A percentile compares a stretch with the other conserved stretches of the same genome.
Conservation (phyloP, 345 rosid species). For the Ceriops tagal region DNA sequence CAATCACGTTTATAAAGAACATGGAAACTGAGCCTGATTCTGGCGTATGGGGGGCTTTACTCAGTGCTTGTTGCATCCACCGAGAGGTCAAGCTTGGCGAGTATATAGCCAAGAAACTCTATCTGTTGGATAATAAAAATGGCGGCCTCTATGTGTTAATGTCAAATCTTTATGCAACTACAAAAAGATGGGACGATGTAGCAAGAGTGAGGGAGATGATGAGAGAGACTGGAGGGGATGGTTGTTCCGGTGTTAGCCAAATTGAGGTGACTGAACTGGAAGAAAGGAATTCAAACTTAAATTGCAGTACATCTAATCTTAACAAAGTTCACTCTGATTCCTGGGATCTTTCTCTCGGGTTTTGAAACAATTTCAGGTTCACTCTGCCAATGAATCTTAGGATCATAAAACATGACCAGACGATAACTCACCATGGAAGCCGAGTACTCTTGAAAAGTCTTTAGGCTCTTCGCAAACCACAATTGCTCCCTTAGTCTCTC, state of each 20-base stretch:
- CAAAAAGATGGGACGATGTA: conserved; percentile 72
- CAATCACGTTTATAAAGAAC: conserved; percentile 42
- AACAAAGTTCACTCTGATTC: not conserved
- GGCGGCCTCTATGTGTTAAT: conserved; percentile 79
- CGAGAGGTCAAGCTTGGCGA: conserved; percentile 70
- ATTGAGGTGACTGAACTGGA: conserved; percentile 26
- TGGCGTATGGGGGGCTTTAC: conserved; percentile 80
- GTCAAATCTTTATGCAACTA: conserved; percentile 82
- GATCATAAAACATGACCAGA: too few relatives aligned
- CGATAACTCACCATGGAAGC: too few relatives aligned
- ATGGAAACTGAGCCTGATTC: conserved; percentile 62
- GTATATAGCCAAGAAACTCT: conserved; percentile 65
- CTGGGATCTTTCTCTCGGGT: not conserved
- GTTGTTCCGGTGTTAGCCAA: conserved; percentile 65
- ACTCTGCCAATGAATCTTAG: too few relatives aligned
- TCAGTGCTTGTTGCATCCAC: conserved; percentile 58
- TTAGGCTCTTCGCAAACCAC: too few relatives aligned
- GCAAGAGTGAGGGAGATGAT: conserved; percentile 66
- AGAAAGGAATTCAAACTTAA: conserved; percentile 7
- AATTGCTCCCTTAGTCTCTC: too few relatives aligned
- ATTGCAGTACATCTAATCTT: not conserved
- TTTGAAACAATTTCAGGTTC: not conserved
- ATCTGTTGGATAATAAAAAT: conserved; percentile 53
- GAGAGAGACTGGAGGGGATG: conserved; percentile 70
- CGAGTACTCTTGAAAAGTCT: too few relatives aligned